Evolutionary conservation across 768 basidiomycete genomes (phyloP), one percentile per base, ranked within the genome.

Genomic region (Tricholoma furcatifolium): DNA sequence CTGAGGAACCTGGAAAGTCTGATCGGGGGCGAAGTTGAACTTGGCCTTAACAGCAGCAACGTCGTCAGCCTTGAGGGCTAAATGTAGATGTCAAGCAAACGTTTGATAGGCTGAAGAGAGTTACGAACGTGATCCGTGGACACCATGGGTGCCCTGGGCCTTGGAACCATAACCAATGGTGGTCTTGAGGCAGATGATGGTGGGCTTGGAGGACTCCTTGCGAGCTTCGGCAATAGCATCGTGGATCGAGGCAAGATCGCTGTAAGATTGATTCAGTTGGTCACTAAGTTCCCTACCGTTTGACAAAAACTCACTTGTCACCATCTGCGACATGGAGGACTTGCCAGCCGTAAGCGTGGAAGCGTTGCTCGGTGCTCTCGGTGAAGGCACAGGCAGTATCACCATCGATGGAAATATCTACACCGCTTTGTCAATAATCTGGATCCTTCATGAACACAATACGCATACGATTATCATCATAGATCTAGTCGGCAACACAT

Each of bases 391-490:
- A 80, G 51, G 83, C 83, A 58, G 94, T 98, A 72, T 93, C 84
- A 58, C 95, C 95, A 67, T 98, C 95, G 62, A 98, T 97, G 58
- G 95, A 92, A 69, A 98, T 98, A 70, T 93, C 91, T 93, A 43
- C 36, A 42, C 27, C 45, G 10, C 14, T 7, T 12, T 12, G 14
- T 45, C 31, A 15, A 32, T 60, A 53, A 57, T 10, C 51, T 21
- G 6, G 43, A 53, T 50, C 15, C 31, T n/a, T 49, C 42, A 35
- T 32, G 20, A n/a, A 9, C 30, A 30, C 30, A 12, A 39, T 27
- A 23, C 30, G 73, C 88, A 64, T 70, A 93, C 91, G 89, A 75
- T 98, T 97, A 74, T 97, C 93, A 65, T 98, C 95, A 71, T 95
- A 97, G 65, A 97, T 78, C 90, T 91, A 49, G 18, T 47, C 7